Percentiles rank a stretch among this genome's conserved stretches.
Conservation (phyloP, 2,329 filamentous ascomycete genomes). For the Colletotrichum sp. region DNA sequence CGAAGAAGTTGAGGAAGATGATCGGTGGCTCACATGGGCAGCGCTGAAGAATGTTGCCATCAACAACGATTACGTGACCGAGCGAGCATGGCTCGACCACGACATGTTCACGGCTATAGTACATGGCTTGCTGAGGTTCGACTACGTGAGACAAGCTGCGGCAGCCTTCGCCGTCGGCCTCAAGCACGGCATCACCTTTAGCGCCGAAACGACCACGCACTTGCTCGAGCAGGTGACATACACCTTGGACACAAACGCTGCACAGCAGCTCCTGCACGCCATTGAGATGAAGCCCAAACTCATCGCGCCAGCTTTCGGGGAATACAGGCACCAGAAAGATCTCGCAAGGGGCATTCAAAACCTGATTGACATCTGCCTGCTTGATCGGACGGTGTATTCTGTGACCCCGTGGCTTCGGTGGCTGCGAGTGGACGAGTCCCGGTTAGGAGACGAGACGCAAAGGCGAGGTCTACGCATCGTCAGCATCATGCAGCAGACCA, state of each 20-base stretch:
- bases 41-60: slow-evolving; percentile 26
- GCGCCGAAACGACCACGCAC: slow-evolving; percentile 35
- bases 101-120: slow-evolving; percentile 51
- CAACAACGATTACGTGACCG: slow-evolving; percentile 40
- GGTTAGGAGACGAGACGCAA: background rate
- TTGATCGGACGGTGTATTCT: background rate
- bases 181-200: slow-evolving; percentile 35
- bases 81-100: slow-evolving; percentile 43
- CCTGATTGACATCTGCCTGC: slow-evolving; percentile 3
- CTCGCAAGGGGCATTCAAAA: slow-evolving; percentile 1
- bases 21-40: slow-evolving; percentile 33
- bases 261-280: background rate
- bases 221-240: slow-evolving; percentile 48
- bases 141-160: slow-evolving; percentile 48
- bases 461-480: background rate
- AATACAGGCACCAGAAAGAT: background rate
- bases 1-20: slow-evolving; percentile 32
- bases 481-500: background rate
- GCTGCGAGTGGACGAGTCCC: background rate
- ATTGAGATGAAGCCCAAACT: background rate
- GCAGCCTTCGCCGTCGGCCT: slow-evolving; percentile 46
- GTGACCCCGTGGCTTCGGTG: background rate
- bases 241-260: background rate
- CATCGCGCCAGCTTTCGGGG: background rate
- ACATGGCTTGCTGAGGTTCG: slow-evolving; percentile 52